These are phyloP conservation scores for Podospora tetraspora DNA, from an alignment of 495 filamentous ascomycete species.

Conservation along the genomic window DNA sequence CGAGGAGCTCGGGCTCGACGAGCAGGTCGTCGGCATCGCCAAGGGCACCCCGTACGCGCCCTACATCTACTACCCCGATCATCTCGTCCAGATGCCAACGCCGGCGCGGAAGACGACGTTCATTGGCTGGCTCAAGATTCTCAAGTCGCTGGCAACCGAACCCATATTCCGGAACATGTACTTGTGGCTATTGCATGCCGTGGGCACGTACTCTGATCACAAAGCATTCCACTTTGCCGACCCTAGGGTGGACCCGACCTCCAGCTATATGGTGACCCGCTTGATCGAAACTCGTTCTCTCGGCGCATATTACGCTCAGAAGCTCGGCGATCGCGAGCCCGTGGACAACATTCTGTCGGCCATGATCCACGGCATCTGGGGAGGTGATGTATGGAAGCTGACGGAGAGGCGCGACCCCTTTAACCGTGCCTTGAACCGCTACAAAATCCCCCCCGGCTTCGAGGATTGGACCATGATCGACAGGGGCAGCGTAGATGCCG, in stretches of 20 bases:
- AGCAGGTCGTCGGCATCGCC: conserved; percentile 50
- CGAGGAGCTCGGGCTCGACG: conserved; percentile 52
- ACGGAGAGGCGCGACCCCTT: conserved; percentile 55
- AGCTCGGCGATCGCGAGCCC: conserved; percentile 47
- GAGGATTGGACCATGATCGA: background rate
- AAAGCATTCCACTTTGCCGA: too few species aligned
- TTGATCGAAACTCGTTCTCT: too few species aligned
- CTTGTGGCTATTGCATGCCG: background rate
- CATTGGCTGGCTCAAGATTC: background rate
- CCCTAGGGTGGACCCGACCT: too few species aligned
- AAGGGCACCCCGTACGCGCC: conserved; percentile 49
- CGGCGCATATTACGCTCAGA: conserved; percentile 57
- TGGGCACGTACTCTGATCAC: background rate
- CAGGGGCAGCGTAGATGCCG: background rate
- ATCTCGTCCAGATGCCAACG: conserved; percentile 67
- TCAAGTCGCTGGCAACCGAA: background rate
- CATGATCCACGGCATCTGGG: conserved; percentile 85
- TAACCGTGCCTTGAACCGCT: background rate
- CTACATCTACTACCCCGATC: conserved; percentile 92
- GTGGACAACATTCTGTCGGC: conserved; percentile 75
- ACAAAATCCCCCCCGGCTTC: background rate
- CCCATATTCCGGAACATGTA: background rate
- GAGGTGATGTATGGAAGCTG: conserved; percentile 79
- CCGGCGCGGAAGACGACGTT: background rate
- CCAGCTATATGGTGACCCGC: too few species aligned